Conservation (phyloP, 331 rosid genomes). For the Rosa hybrid region DNA sequence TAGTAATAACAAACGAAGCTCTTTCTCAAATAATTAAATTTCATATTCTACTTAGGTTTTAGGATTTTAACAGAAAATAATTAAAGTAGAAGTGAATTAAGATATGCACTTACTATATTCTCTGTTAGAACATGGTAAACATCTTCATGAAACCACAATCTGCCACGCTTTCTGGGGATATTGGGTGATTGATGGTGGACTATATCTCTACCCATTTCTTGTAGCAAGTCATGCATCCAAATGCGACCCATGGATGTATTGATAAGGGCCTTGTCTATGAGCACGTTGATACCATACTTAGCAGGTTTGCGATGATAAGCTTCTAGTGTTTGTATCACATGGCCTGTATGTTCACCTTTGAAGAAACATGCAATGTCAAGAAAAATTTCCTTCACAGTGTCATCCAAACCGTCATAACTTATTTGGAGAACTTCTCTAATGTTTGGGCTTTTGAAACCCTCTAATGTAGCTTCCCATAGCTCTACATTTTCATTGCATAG, state of each 20-base stretch:
- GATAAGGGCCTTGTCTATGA: not conserved
- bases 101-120: not conserved
- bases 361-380: conserved; percentile 1
- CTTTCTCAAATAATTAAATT: not conserved
- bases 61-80: not conserved
- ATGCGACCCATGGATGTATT: not conserved
- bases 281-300: not conserved
- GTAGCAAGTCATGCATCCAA: not conserved
- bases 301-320: not conserved
- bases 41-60: not conserved
- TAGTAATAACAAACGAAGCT: not conserved
- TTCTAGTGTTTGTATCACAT: not conserved
- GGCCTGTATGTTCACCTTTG: not conserved
- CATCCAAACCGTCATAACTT: not conserved
- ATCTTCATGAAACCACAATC: not conserved
- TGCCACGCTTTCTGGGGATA: not conserved
- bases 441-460: not conserved
- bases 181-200: not conserved
- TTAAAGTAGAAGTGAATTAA: not conserved
- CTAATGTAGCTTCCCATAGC: not conserved
- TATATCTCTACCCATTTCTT: not conserved
- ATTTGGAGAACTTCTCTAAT: not conserved
- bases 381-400: not conserved
- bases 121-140: not conserved
- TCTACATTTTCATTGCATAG: not conserved